A percentile compares a stretch with the other conserved stretches of the same genome.
Evolutionary conservation across 805 yeast genomes (phyloP).

Genomic region (Yamadazyma tumulicola): DNA sequence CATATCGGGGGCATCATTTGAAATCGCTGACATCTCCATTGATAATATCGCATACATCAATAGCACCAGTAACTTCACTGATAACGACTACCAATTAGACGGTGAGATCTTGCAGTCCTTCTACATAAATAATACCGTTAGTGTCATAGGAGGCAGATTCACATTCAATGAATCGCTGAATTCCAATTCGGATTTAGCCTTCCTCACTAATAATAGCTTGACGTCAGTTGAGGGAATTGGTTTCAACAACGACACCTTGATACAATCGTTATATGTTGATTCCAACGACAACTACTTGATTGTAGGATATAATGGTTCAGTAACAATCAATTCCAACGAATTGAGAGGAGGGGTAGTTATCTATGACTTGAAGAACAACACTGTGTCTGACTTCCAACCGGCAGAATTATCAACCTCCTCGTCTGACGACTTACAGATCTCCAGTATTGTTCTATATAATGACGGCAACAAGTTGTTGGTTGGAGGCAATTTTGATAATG

Average conservation of each 20-base stretch:
- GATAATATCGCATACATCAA: constrained; percentile 21
- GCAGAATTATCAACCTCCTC: constrained; percentile 36
- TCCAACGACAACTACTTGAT: constrained; percentile 31
- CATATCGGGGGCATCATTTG: constrained; percentile 33
- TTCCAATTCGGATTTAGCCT: constrained; percentile 24
- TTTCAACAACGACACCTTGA: constrained; percentile 24
- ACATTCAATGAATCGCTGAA: constrained; percentile 16
- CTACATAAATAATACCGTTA: constrained; percentile 46
- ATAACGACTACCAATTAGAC: constrained; percentile 8
- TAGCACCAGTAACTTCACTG: constrained; percentile 19
- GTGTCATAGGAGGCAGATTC: constrained; percentile 62
- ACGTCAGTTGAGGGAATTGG: constrained; percentile 18
- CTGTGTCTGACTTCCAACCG: constrained; percentile 47
- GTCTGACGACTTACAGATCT: constrained; percentile 35
- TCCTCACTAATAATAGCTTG: constrained; percentile 21
- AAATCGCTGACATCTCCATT: constrained; percentile 28
- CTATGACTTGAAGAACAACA: constrained; percentile 44
- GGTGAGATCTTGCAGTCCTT: constrained; percentile 27
- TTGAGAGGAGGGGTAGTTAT: constrained; percentile 45
- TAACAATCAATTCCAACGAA: constrained; percentile 14
- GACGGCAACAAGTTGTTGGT: constrained; percentile 46
- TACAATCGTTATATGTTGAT: constrained; percentile 35
- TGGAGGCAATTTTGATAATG: constrained; percentile 67
- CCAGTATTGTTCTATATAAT: constrained; percentile 33
- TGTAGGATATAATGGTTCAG: constrained; percentile 45